A percentile compares a stretch with the other conserved stretches of the same genome.
phyloP scores from a whole-genome alignment of 2,329 filamentous ascomycete species.

The Xylariaceae sp. region DNA sequence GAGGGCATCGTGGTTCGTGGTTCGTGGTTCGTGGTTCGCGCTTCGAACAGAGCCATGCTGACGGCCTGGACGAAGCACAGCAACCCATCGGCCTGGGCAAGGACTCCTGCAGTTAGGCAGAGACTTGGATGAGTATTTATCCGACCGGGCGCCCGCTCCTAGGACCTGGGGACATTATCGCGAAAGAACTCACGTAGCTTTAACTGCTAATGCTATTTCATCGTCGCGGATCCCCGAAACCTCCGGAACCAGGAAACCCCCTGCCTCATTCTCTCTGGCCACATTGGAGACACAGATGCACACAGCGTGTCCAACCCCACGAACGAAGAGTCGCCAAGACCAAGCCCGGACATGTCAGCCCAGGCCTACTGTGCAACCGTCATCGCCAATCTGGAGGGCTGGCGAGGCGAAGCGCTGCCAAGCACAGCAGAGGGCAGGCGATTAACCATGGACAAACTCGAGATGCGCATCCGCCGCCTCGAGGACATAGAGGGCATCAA shows the following conservation, averaged over 20 bases:
- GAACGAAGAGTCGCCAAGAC: neutral
- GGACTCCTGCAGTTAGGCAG: neutral
- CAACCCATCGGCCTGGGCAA: neutral
- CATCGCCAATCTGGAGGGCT: constrained; percentile 27
- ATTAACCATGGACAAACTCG: constrained; percentile 20
- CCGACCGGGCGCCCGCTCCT: neutral
- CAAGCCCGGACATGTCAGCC: constrained; percentile 6
- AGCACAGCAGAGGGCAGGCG: neutral
- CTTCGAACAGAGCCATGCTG: neutral
- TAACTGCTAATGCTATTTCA: neutral
- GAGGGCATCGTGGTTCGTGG: constrained; percentile 3
- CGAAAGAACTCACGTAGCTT: neutral
- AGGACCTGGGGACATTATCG: neutral
- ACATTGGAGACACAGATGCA: constrained; percentile 9
- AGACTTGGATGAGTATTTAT: constrained; percentile 8
- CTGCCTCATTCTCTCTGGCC: neutral
- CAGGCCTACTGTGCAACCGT: constrained; percentile 24
- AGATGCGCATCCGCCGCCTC: constrained; percentile 23
- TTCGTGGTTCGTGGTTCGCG: constrained; percentile 8
- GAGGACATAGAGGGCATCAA: constrained; percentile 16
- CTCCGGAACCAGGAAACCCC: neutral
- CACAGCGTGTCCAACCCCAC: constrained; percentile 1
- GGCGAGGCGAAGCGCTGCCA: constrained; percentile 5
- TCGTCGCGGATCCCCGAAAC: neutral
- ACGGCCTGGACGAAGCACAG: constrained; percentile 3